Percentiles rank a stretch among this genome's conserved stretches.
These are phyloP conservation scores for Dichotomopilus funicola DNA, from an alignment of 2,329 filamentous ascomycete genomes.

Conservation along the genomic window DNA sequence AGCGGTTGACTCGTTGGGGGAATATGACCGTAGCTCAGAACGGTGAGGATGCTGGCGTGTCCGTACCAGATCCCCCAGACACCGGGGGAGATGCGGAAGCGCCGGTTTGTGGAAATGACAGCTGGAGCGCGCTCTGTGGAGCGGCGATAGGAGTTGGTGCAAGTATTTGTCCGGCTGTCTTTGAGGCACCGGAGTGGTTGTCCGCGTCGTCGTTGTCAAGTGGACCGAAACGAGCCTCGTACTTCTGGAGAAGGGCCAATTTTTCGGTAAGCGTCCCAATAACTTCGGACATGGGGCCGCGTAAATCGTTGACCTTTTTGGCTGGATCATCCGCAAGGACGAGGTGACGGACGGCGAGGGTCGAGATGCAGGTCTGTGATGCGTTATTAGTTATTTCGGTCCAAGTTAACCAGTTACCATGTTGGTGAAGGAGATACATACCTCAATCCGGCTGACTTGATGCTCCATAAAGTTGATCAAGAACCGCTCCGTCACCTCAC, in stretches of 20 bases:
- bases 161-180: not conserved
- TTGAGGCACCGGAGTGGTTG: not conserved
- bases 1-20: too few species aligned
- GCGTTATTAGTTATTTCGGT: not conserved
- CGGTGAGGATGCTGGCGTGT: constrained; percentile 2
- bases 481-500: constrained; percentile 83
- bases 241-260: constrained; percentile 56
- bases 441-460: constrained; percentile 92
- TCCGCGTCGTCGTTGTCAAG: not conserved
- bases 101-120: not conserved
- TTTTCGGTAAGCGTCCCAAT: constrained; percentile 55
- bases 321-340: constrained; percentile 60
- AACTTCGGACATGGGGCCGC: constrained; percentile 70
- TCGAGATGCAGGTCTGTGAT: constrained; percentile 68
- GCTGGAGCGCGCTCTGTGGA: not conserved
- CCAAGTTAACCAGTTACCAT: not conserved
- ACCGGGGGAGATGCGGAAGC: not conserved
- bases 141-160: not conserved
- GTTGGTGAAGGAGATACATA: constrained; percentile 38
- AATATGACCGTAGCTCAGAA: not conserved
- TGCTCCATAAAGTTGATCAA: constrained; percentile 88
- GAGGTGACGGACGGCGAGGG: constrained; percentile 72
- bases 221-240: constrained; percentile 47
- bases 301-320: constrained; percentile 61
- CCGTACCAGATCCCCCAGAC: not conserved